Percentiles rank a stretch among this genome's conserved stretches.
These are phyloP conservation scores for Starmerella etchellsii DNA, from an alignment of 805 yeast species.

Conservation along the genomic window DNA sequence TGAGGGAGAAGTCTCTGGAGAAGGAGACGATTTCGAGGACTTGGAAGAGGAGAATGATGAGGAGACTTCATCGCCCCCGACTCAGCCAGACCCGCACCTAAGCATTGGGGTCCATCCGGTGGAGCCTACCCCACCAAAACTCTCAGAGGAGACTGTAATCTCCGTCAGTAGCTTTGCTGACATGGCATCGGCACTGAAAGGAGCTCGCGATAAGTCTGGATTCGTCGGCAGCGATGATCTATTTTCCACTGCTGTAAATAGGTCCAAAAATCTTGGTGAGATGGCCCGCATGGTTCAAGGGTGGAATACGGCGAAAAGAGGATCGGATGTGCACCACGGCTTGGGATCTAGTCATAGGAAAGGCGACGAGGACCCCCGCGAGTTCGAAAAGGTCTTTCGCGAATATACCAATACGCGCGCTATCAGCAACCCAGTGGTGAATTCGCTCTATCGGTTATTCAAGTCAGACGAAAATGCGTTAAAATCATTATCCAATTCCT, in stretches of 20 bases:
- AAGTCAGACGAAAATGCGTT: background rate
- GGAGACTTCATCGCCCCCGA: background rate
- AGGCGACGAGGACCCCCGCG: conserved; percentile 17
- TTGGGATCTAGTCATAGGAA: background rate
- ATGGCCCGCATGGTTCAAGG: conserved; percentile 17
- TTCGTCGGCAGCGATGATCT: conserved; percentile 21
- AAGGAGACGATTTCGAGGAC: conserved; percentile 13
- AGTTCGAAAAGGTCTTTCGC: conserved; percentile 17
- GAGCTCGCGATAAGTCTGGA: conserved; percentile 14
- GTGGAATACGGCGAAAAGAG: conserved; percentile 5
- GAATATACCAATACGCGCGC: conserved; percentile 18
- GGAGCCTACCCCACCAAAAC: conserved; percentile 22
- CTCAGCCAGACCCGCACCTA: conserved; percentile 6
- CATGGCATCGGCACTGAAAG: conserved; percentile 21
- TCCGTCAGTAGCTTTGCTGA: conserved; percentile 20
- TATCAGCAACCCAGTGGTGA: conserved; percentile 15
- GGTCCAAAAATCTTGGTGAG: conserved; percentile 17
- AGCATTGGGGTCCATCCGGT: conserved; percentile 18
- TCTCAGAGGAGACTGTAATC: conserved; percentile 21
- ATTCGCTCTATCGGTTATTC: conserved; percentile 8
- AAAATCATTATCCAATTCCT: too few relatives aligned
- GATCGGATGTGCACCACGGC: background rate
- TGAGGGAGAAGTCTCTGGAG: conserved; percentile 6
- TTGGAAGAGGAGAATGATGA: conserved; percentile 8
- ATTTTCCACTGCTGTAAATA: conserved; percentile 17